A percentile compares a stretch with the other conserved stretches of the same genome.
These are phyloP conservation scores for Aspergillus amoenus DNA, from an alignment of 2,329 filamentous ascomycete genomes.

Conservation along the genomic window DNA sequence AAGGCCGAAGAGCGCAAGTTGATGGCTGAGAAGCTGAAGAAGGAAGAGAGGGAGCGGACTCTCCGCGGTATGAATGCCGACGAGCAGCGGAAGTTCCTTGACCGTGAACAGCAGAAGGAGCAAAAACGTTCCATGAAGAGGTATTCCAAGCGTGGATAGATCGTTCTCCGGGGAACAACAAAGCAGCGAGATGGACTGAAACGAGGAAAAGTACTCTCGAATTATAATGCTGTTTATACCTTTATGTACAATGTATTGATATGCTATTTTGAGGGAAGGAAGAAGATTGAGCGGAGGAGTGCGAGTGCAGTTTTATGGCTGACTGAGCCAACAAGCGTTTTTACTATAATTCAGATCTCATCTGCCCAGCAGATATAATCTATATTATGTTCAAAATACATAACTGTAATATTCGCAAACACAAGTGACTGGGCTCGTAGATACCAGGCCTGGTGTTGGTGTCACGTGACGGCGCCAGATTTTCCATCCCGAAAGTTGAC, in stretches of 20 bases:
- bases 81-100: conserved; percentile 81
- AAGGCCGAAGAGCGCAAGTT: conserved; percentile 61
- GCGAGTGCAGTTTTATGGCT: not conserved
- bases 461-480: conserved; percentile 34
- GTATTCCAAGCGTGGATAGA: conserved; percentile 54
- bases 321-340: not conserved
- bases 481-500: conserved; percentile 31
- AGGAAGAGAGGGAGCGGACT: conserved; percentile 84
- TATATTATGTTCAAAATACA: not conserved
- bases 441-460: not conserved
- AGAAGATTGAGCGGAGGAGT: not conserved
- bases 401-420: not conserved
- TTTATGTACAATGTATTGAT: conserved; percentile 26
- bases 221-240: conserved; percentile 20
- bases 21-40: conserved; percentile 64
- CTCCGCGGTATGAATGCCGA: conserved; percentile 75
- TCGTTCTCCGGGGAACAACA: not conserved
- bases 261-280: conserved; percentile 12
- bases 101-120: conserved; percentile 77
- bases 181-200: not conserved
- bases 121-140: conserved; percentile 63
- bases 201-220: conserved; percentile 16
- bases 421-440: not conserved
- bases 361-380: not conserved
- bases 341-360: not conserved